Evolutionary conservation across 202 grass and related monocot species (phyloP), one percentile per base, ranked within the genome.

Genomic region (Brachypodium distachyon): DNA sequence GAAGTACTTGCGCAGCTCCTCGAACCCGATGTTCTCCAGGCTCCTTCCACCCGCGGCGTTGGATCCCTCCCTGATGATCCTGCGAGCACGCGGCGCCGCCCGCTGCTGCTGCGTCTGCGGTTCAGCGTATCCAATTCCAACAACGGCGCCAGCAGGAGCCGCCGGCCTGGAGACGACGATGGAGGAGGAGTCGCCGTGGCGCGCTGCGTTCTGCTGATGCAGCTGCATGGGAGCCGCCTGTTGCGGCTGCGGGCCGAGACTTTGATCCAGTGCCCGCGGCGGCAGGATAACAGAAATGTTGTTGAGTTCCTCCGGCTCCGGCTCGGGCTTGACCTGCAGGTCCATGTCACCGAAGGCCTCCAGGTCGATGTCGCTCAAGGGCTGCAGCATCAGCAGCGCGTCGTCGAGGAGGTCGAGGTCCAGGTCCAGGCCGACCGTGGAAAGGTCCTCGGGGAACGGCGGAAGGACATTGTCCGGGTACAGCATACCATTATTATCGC

Each of bases 1-100:
- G 61, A 98, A 98, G 13, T 90, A 98, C n/a, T 29, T 83, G 17
- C 82, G 73, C 1, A 98, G 78, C 27, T 98, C 96, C 4, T 88
- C 65, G 31, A 90, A 83, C n/a, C 87, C 70, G 27, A 98, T 71
- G 47, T 90, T 65, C 0, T 76, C 81, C 34, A 95, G 61, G 70
- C 91, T 77, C 22, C 68, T 82, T 48, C 79, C 80, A 0, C 5
- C 47, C 3, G 16, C 10, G 8, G 43, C 7, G 13, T 60, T 14
- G 0, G 51, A 22, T 28, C 47, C 28, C 12, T 65, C 38, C 29
- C 48, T 54, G 9, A 37, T 37, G 43, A 60, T 69, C 5, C 66
- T 54, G 18, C 12, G 28, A 11, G 21, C 32, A 11, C 25, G 39
- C 19, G 1, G 3, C 16, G 10, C 9, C 21, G 62, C 12, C 5